Evolutionary conservation across 1,284 basidiomycete genomes (phyloP), one percentile per base, ranked within the genome.

Genomic region (Moniliophthora roreri): DNA sequence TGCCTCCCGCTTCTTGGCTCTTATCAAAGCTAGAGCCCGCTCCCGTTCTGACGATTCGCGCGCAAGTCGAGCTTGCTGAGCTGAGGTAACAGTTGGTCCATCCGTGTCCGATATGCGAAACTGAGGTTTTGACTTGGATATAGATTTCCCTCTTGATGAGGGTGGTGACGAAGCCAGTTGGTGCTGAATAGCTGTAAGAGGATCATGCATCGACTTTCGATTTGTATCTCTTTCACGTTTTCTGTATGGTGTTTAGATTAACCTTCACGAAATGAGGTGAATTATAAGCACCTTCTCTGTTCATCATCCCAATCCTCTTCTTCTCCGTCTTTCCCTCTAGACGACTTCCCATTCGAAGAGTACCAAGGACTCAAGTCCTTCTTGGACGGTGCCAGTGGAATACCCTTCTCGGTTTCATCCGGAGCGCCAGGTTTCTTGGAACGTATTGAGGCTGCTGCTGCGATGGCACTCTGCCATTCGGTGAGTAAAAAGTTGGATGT

Each of bases 351-450:
- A 58, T 38, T 71, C 73, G 44, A 32, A 1, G 82, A 82, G 65
- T 92, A 92, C 89, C 89, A 92, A 2, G 89, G 88, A 21, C 81
- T 84, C 13, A 89, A 77, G 57, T 92, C 89, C 60, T 89, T 86
- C 15, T 74, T 79, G 2, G 82, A 79, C 0, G 89, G 89, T 2
- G 85, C 89, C 5, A 91, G 73, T 3, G 86, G 75, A 11, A 90
- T 63, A 6, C 90, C 89, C 58, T 82, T 82, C 52, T 92, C 89
- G 0, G 76, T 75, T 62, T 88, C 84, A 3, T 68, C 69, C 0
- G 77, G 61, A 10, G 69, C 64, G 50, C 80, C 79, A n/a, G 28
- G 28, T 64, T 79, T 81, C 38, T 71, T 72, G 2, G 74, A 68
- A 1, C 75, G 73, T 20, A 71, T 72, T 10, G 77, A 68, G 9